Base-by-base conservation (phyloP, 2,329 filamentous ascomycete genomes). In the Fusarium sulawesiense region DNA sequence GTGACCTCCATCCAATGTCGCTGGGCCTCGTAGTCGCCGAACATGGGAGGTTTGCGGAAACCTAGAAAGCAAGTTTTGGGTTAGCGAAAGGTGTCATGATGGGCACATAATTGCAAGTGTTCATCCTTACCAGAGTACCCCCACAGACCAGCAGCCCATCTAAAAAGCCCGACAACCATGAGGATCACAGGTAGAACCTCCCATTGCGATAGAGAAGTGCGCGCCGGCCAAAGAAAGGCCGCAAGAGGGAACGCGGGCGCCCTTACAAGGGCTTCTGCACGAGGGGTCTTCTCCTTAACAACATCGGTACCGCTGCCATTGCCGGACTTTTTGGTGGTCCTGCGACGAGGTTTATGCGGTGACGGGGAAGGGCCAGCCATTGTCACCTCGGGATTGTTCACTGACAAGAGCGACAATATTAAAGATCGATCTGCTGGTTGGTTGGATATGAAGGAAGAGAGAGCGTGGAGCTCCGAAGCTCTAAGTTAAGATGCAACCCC, bases 1-100 rank as follows among this genome's bases (percentile, higher is more conserved):
- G 96, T 98, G 71, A 99, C 85, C 78, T 99, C 96, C 94, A 99
- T 97, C 96, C 96, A 99, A 80, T 99, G 96, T 74, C 96, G 86
- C 80, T 99, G 96, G 6, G 97, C 96, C 83, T 99, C 96, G 81
- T 97, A 99, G 80, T 99, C 96, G 71, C 96, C 96, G 77, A 94
- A 92, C 89, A 98, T 94, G 8, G 96, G 96, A 37, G 94, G 94
- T 64, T 88, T 89, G 63, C 91, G 84, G 76, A 91, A 92, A 59
- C 95, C 92, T 94, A 66, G 20, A 53, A 8, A 44, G 29, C 6
- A 59, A 42, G 30, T 14, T 47, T 53, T 47, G 46, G n/a, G 37
- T 74, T 62, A 75, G 61, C 51, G 58, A 56, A 53, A 66, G 53
- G 49, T 37, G 30, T 61, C 62, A 50, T 40, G 56, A 50, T 47